Percentiles rank a stretch among this genome's conserved stretches.
Evolutionary conservation across 345 rosid species (phyloP).

Genomic region (Citrus sinensis): DVS_A1.0 CM039162.1:3321501-3322000

Average conservation of each 20-base stretch:
- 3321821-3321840: constrained; percentile 15
- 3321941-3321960: constrained; percentile 42
- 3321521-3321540: constrained; percentile 42
- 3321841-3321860: neutral
- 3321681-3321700: constrained; percentile 46
- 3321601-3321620: constrained; percentile 65
- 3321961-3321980: constrained; percentile 3
- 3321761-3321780: constrained; percentile 47
- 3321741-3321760: constrained; percentile 52
- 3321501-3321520: constrained; percentile 64
- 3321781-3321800: constrained; percentile 66
- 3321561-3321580: constrained; percentile 43
- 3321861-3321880: constrained; percentile 29
- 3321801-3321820: constrained; percentile 28
- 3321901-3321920: constrained; percentile 26
- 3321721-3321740: constrained; percentile 56
- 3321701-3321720: constrained; percentile 55
- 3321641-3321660: constrained; percentile 72
- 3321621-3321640: constrained; percentile 59
- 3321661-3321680: constrained; percentile 58
- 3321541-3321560: constrained; percentile 54
- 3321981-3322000: constrained; percentile 1
- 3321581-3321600: constrained; percentile 61
- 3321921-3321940: constrained; percentile 13
- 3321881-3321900: constrained; percentile 28